A percentile compares a stretch with the other conserved stretches of the same genome.
Evolutionary conservation across 495 filamentous ascomycete species (phyloP).

Genomic region (Aspergillus baeticus): DNA sequence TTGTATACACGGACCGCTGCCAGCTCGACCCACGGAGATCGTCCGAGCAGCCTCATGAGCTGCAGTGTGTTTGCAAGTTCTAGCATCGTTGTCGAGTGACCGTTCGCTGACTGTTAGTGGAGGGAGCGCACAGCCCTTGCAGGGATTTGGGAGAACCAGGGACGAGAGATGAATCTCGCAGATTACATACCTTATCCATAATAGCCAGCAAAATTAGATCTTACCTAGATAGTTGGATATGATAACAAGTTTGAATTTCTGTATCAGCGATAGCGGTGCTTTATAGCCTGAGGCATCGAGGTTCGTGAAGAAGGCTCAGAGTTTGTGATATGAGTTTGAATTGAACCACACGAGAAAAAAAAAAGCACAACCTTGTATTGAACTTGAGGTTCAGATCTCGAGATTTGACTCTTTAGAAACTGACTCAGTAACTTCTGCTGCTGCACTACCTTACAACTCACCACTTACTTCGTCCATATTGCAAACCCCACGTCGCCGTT

Average conservation of each 20-base stretch:
- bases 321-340: not conserved
- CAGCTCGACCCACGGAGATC: not conserved
- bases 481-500: constrained; percentile 14
- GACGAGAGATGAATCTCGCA: too few relatives aligned
- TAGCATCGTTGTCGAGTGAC: not conserved
- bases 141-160: too few relatives aligned
- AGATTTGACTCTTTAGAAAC: too few relatives aligned
- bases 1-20: not conserved
- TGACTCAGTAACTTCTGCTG: too few relatives aligned
- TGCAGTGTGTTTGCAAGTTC: not conserved
- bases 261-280: too few relatives aligned
- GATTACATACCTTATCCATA: too few relatives aligned
- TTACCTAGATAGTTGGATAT: too few relatives aligned
- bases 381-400: too few relatives aligned
- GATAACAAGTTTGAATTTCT: too few relatives aligned
- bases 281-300: not conserved
- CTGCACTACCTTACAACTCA: not conserved
- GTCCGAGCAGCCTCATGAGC: not conserved
- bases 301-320: not conserved
- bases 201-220: too few relatives aligned
- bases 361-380: too few relatives aligned
- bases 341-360: too few relatives aligned
- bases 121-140: not conserved
- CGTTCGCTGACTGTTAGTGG: not conserved
- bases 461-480: constrained; percentile 4